Percentiles rank a stretch among this genome's conserved stretches.
These are phyloP conservation scores for Acanthamoeba culbertsoni DNA, from an alignment of 208 protist genomes.

Conservation along the genomic window DNA sequence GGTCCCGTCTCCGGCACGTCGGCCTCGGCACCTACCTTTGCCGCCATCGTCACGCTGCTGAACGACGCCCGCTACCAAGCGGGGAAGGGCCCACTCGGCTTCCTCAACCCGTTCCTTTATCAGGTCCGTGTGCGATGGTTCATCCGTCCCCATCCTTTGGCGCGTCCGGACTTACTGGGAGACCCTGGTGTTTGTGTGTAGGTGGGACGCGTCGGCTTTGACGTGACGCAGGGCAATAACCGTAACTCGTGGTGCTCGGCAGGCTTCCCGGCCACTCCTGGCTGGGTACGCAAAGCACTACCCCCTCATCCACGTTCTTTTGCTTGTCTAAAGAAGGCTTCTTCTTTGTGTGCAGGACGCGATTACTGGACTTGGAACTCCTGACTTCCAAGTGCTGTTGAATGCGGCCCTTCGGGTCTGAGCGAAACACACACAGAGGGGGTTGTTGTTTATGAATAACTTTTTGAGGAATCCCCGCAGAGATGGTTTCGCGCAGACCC, in stretches of 20 bases:
- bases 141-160: too few species aligned
- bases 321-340: background rate
- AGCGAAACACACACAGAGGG: too few species aligned
- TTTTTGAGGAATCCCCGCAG: too few species aligned
- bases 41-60: slow-evolving; percentile 72
- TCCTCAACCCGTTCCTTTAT: slow-evolving; percentile 80
- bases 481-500: too few species aligned
- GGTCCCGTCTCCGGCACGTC: slow-evolving; percentile 69
- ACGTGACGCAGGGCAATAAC: slow-evolving; percentile 50
- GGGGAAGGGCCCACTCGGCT: slow-evolving; percentile 73
- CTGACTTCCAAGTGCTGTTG: slow-evolving; percentile 42
- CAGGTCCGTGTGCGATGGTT: too few species aligned
- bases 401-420: background rate
- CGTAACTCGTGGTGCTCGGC: background rate
- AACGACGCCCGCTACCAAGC: slow-evolving; percentile 67
- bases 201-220: background rate
- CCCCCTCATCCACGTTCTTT: background rate
- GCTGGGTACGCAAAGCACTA: background rate
- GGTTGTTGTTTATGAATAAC: too few species aligned
- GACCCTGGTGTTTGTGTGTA: background rate
- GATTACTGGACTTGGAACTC: slow-evolving; percentile 58
- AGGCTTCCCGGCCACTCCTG: background rate
- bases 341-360: slow-evolving; percentile 4
- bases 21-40: slow-evolving; percentile 66
- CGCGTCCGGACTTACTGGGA: too few species aligned